phyloP scores from a whole-genome alignment of 306 rosid genomes.

The Prosopis cineraria region DNA sequence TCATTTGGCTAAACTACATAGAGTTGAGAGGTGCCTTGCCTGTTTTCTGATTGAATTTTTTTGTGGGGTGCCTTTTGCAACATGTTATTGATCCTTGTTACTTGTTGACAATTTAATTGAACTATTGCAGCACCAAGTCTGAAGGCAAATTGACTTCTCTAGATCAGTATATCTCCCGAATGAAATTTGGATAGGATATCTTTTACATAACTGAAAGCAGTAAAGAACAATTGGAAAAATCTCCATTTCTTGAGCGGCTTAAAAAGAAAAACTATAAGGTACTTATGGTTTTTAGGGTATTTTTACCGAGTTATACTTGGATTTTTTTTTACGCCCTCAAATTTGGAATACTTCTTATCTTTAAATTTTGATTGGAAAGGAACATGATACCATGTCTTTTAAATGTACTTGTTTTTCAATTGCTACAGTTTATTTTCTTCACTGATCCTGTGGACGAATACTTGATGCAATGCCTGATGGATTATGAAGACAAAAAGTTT shows the following conservation, averaged over 20 bases:
- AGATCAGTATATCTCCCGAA: conserved; percentile 93
- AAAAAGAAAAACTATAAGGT: conserved; percentile 96
- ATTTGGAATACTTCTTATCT: not conserved
- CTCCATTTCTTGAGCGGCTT: conserved; percentile 98
- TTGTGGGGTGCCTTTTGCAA: not conserved
- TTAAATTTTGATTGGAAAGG: not conserved
- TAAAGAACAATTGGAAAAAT: conserved; percentile 94
- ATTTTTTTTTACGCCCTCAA: not conserved
- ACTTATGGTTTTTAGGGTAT: not conserved
- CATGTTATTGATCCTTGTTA: conserved; percentile 7
- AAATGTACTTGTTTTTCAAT: conserved; percentile 1
- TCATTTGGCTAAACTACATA: conserved; percentile 89
- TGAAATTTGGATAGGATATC: conserved; percentile 96
- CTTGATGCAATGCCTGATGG: conserved; percentile 99
- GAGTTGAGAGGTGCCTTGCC: conserved; percentile 77
- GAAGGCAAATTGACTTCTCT: conserved; percentile 93
- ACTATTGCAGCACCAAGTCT: conserved; percentile 80
- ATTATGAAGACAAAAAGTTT: conserved; percentile 96
- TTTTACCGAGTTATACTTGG: not conserved
- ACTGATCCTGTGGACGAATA: conserved; percentile 97
- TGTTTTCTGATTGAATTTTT: not conserved
- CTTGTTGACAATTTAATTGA: conserved; percentile 31
- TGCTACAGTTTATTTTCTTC: conserved; percentile 78
- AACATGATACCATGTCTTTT: not conserved
- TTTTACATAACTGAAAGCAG: conserved; percentile 88